These are phyloP conservation scores for Tephrocybe sp. DNA, from an alignment of 768 basidiomycete genomes.

Conservation along the genomic window DNA sequence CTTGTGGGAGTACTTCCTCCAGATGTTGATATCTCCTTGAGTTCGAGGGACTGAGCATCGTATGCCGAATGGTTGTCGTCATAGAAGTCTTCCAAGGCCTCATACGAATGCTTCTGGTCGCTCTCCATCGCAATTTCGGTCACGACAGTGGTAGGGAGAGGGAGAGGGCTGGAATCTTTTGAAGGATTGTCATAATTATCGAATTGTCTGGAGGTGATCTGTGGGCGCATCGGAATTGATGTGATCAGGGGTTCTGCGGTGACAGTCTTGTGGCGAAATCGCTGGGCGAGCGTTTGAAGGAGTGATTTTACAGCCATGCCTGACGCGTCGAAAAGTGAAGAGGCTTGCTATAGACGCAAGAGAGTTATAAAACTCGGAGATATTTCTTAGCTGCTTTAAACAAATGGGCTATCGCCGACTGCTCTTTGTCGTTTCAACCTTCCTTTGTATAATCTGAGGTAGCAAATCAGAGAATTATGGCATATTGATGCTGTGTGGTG, in stretches of 20 bases:
- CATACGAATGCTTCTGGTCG: slow-evolving; percentile 7
- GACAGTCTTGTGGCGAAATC: background rate
- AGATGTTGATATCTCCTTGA: background rate
- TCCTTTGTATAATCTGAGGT: slow-evolving; percentile 4
- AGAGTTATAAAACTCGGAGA: no score
- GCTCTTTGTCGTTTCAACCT: no score
- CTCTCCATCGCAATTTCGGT: slow-evolving; percentile 1
- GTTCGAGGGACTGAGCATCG: slow-evolving; percentile 5
- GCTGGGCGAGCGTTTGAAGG: background rate
- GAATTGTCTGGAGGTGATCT: background rate
- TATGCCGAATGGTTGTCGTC: slow-evolving; percentile 12
- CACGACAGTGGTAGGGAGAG: background rate
- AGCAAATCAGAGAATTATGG: background rate
- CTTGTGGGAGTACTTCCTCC: background rate
- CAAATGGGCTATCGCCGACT: no score
- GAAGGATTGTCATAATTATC: background rate
- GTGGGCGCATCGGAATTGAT: background rate
- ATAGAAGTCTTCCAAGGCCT: slow-evolving; percentile 9
- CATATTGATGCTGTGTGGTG: no score
- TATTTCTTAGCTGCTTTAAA: no score
- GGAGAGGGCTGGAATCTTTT: background rate
- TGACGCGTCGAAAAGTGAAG: background rate
- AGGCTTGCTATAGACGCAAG: no score
- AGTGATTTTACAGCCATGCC: background rate
- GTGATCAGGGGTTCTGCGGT: background rate